Base-by-base conservation (phyloP, 2,329 filamentous ascomycete genomes). In the Ophiocordyceps australis region DNA sequence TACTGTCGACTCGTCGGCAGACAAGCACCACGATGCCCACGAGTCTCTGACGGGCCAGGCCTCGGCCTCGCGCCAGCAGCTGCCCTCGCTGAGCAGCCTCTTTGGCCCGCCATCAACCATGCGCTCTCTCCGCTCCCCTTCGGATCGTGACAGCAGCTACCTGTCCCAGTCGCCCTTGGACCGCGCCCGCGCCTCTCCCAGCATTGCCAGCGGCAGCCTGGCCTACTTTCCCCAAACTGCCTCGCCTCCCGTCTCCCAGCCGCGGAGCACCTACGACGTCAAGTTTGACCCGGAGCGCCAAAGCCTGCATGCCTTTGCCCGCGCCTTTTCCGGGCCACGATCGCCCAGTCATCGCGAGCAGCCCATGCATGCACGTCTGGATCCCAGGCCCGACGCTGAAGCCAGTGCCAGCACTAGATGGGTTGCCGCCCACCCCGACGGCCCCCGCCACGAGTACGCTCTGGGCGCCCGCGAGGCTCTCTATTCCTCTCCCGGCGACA, bases 11-110 rank as follows among this genome's bases (percentile, higher is more conserved):
- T 54, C 59, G 54, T 49, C 50, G 36, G 31, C 35, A 33, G 48
- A 47, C 30, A 53, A 51, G 27, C 52, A 55, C 33, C 50, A 52
- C 28, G 41, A 41, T 16, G 45, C 46, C 24, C 35, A 38, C 26
- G 49, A 46, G 32, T 46, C 47, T 28, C 52, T 56, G 30, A 38
- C 38, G 24, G 36, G 37, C 24, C 38, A 29, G 34, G 42, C 38
- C 32, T 28, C 35, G 32, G 35, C 41, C 14, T 32, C 41, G 24
- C 51, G 54, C 30, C 60, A 62, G 35, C 58, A 64, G 36, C 54
- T 70, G 14, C 65, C 65, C 3, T 58, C 65, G 5, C 37, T 71
- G 34, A 68, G 61, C 43, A 69, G 63, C 35, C 45, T 71, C 11
- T 67, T 70, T 35, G 62, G 61, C 3, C 58, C 59, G 5, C 49